Conservation (phyloP, 176 grass and related monocot species). For the Raddia distichophylla region DNA sequence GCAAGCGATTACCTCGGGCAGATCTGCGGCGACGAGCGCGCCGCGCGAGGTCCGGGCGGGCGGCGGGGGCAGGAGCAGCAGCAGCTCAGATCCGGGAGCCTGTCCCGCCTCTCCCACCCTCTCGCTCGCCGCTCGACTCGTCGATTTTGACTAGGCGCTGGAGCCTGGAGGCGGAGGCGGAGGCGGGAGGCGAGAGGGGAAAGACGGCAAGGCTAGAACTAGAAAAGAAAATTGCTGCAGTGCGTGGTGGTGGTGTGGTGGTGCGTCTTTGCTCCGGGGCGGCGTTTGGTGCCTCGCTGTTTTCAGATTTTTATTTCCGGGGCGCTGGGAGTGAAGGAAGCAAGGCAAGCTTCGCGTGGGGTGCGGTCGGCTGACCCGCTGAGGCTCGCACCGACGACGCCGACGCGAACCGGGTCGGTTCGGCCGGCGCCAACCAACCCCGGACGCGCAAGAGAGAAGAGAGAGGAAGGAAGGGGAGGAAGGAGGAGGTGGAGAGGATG, state of each 20-base stretch:
- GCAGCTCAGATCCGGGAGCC: constrained; percentile 41
- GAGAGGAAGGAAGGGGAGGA: no score
- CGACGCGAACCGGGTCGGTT: not conserved
- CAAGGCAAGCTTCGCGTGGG: constrained; percentile 41
- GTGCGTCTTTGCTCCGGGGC: not conserved
- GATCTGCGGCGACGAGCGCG: constrained; percentile 37
- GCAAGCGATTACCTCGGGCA: constrained; percentile 37
- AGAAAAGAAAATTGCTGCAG: not conserved
- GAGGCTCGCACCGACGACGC: constrained; percentile 26
- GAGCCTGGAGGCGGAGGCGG: not conserved
- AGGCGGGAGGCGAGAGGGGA: constrained; percentile 3
- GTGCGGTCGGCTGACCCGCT: not conserved
- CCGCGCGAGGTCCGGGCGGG: not conserved
- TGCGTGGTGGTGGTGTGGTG: constrained; percentile 16
- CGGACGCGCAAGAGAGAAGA: no score
- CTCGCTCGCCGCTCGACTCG: not conserved
- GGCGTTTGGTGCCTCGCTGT: constrained; percentile 45
- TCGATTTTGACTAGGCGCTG: not conserved
- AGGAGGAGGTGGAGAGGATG: no score
- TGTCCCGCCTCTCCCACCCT: not conserved
- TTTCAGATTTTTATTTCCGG: constrained; percentile 43
- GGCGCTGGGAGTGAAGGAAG: not conserved
- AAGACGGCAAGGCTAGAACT: not conserved
- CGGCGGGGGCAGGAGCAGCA: not conserved
- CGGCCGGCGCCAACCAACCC: no score